Evolutionary conservation across 495 filamentous ascomycete genomes (phyloP).

Genomic region (Aspergillus biplanus): DNA sequence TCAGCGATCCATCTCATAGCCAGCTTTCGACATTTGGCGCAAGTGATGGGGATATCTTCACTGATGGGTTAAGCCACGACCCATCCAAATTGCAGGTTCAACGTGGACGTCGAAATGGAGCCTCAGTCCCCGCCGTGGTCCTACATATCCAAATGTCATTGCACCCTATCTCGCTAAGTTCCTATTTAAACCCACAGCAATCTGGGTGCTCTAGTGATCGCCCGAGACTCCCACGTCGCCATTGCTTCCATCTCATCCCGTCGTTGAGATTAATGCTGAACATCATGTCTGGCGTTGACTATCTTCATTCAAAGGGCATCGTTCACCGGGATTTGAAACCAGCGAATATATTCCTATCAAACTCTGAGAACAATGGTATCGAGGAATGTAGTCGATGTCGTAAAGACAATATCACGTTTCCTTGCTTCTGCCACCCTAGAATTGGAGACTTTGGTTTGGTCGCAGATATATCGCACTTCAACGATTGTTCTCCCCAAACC

Average conservation of each 20-base stretch:
- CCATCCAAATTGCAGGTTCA: slow-evolving; percentile 42
- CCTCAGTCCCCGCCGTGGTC: slow-evolving; percentile 45
- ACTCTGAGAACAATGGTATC: slow-evolving; percentile 30
- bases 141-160: slow-evolving; percentile 61
- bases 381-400: slow-evolving; percentile 40
- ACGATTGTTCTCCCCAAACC: slow-evolving; percentile 27
- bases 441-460: slow-evolving; percentile 61
- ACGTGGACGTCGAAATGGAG: slow-evolving; percentile 27
- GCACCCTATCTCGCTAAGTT: slow-evolving; percentile 52
- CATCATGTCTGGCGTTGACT: slow-evolving; percentile 56
- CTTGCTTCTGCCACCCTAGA: slow-evolving; percentile 50
- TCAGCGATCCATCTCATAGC: slow-evolving; percentile 33
- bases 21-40: slow-evolving; percentile 39
- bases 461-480: slow-evolving; percentile 53
- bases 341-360: slow-evolving; percentile 67
- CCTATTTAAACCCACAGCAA: slow-evolving; percentile 46
- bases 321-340: slow-evolving; percentile 75
- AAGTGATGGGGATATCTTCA: slow-evolving; percentile 53
- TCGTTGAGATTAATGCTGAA: slow-evolving; percentile 48
- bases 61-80: slow-evolving; percentile 51
- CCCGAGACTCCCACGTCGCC: slow-evolving; percentile 32
- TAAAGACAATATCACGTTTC: slow-evolving; percentile 22
- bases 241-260: slow-evolving; percentile 54
- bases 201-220: slow-evolving; percentile 4
- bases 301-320: slow-evolving; percentile 63